Conservation (phyloP, 148 eudicot genomes). For the Amaranthus palmeri region DNA sequence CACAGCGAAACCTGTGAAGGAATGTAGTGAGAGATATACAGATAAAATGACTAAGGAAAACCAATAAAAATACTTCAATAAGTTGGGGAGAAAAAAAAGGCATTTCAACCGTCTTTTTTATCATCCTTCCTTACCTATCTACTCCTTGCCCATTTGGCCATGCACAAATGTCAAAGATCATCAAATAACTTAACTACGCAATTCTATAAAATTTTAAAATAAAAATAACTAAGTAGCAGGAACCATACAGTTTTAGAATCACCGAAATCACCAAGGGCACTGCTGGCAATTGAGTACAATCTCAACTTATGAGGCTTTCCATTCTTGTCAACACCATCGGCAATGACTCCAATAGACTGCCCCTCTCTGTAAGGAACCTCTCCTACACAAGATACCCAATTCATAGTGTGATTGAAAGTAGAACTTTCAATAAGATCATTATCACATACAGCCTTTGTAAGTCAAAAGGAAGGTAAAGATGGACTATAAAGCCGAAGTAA, state of each 20-base stretch:
- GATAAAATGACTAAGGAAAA: background rate
- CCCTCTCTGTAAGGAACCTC: constrained; percentile 97
- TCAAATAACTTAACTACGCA: background rate
- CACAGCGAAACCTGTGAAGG: constrained; percentile 79
- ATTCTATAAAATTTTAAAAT: background rate
- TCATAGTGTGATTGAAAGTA: background rate
- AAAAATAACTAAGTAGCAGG: background rate
- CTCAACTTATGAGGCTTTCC: constrained; percentile 99
- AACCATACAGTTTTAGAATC: constrained; percentile 87
- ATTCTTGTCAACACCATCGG: constrained; percentile 92
- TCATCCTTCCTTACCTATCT: background rate
- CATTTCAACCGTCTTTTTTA: background rate
- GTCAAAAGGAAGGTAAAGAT: too few species aligned
- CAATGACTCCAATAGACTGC: constrained; percentile 89
- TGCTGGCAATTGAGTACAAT: constrained; percentile 97
- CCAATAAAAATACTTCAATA: background rate
- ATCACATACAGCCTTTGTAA: background rate
- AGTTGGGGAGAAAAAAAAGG: background rate
- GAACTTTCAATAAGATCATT: background rate
- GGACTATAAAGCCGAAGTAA: too few species aligned
- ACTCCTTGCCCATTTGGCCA: background rate
- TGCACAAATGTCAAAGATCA: background rate
- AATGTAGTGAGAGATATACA: background rate
- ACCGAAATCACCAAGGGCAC: constrained; percentile 97
- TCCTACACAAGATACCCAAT: constrained; percentile 39